phyloP scores from a whole-genome alignment of 1,139 yeast species.

The Yamadazyma spencermartinsiae region DNA sequence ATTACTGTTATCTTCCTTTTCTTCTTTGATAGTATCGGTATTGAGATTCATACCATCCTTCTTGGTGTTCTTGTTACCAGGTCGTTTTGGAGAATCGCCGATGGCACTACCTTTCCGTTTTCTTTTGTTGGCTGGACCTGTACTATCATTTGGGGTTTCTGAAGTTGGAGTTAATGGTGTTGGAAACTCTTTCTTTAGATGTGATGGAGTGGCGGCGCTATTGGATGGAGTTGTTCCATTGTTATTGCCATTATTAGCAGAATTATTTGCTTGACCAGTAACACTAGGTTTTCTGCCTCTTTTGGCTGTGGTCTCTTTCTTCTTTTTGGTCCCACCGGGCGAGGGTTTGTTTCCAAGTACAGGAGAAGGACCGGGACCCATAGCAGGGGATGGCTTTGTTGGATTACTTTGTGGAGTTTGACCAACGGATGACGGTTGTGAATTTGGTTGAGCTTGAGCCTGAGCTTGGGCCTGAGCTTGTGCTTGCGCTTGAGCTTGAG shows the following conservation, averaged over 20 bases:
- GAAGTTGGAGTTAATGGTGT: conserved; percentile 48
- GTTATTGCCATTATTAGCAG: neutral
- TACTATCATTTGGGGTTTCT: conserved; percentile 30
- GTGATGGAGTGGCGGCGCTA: conserved; percentile 26
- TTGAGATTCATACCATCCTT: conserved; percentile 24
- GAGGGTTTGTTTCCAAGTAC: conserved; percentile 37
- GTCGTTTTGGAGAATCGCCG: conserved; percentile 39
- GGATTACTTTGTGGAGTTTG: conserved; percentile 13
- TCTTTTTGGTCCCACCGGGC: conserved; percentile 29
- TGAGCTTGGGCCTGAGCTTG: conserved; percentile 1
- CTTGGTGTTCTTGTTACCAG: conserved; percentile 18
- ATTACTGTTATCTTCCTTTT: conserved; percentile 13
- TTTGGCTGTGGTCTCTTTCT: conserved; percentile 31
- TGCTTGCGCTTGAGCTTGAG: neutral
- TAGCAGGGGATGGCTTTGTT: conserved; percentile 27
- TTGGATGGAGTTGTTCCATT: conserved; percentile 18
- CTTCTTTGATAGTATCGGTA: conserved; percentile 23
- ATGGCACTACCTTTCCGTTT: conserved; percentile 27
- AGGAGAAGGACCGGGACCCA: conserved; percentile 16
- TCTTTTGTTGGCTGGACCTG: conserved; percentile 8
- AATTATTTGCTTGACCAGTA: conserved; percentile 15
- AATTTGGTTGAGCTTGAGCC: conserved; percentile 5
- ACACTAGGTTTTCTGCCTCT: conserved; percentile 38
- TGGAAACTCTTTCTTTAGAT: conserved; percentile 36
- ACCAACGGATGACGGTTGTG: conserved; percentile 5